Conservation (phyloP, 2,329 filamentous ascomycete genomes). For the Metarhizium guizhouense region DNA sequence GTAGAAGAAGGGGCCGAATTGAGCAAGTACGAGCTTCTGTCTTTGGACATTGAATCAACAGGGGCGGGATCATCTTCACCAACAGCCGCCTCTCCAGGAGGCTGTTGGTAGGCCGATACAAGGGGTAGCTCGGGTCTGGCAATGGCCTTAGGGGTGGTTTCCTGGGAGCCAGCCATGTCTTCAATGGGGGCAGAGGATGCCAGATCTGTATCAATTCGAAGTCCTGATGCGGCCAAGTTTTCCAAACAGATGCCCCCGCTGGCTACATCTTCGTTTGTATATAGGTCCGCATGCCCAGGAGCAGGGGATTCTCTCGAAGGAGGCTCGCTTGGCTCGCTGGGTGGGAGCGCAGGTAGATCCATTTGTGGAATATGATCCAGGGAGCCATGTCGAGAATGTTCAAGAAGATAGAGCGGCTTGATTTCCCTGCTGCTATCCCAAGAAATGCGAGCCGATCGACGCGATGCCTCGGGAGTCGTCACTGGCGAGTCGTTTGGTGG, state of each 20-base stretch:
- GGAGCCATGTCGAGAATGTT: slow-evolving; percentile 41
- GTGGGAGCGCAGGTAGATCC: slow-evolving; percentile 41
- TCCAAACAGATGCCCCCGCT: slow-evolving; percentile 12
- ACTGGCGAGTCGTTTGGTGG: slow-evolving; percentile 29
- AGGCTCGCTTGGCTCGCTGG: slow-evolving; percentile 23
- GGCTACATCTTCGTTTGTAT: slow-evolving; percentile 19
- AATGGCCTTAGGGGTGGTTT: slow-evolving; percentile 60
- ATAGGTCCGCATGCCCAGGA: slow-evolving; percentile 18
- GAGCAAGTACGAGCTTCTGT: slow-evolving; percentile 33
- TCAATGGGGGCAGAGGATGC: slow-evolving; percentile 21
- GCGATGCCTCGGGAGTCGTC: slow-evolving; percentile 25
- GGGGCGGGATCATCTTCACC: slow-evolving; percentile 27
- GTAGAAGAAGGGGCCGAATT: slow-evolving; percentile 27
- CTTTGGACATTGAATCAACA: slow-evolving; percentile 31
- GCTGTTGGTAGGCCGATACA: slow-evolving; percentile 9
- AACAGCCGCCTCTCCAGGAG: neutral
- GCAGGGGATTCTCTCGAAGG: slow-evolving; percentile 25
- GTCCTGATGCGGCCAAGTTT: slow-evolving; percentile 14
- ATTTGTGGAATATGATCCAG: slow-evolving; percentile 20
- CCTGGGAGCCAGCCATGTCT: slow-evolving; percentile 51
- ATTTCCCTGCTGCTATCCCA: slow-evolving; percentile 62
- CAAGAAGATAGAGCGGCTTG: slow-evolving; percentile 74
- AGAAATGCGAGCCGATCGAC: slow-evolving; percentile 40
- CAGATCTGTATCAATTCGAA: slow-evolving; percentile 33
- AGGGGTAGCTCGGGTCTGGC: slow-evolving; percentile 19